Evolutionary conservation across 805 yeast species (phyloP).

Genomic region (Danielozyma ontarioensis): DNA sequence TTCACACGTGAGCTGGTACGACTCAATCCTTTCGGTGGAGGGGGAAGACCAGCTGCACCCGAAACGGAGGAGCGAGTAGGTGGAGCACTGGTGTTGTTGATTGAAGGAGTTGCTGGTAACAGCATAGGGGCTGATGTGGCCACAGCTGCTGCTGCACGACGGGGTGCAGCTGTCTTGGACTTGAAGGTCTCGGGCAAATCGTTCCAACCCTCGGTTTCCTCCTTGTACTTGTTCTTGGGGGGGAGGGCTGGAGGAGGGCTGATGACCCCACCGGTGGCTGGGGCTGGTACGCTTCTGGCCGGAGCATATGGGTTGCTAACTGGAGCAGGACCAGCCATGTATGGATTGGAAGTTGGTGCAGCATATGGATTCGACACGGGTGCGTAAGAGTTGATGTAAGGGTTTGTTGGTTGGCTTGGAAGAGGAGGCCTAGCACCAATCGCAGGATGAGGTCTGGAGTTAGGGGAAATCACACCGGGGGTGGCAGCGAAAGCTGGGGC

Average conservation of each 20-base stretch:
- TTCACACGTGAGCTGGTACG: constrained; percentile 1
- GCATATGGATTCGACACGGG: constrained; percentile 34
- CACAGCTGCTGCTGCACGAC: constrained; percentile 42
- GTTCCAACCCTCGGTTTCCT: constrained; percentile 66
- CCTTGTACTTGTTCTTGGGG: constrained; percentile 21
- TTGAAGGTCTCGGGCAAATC: constrained; percentile 57
- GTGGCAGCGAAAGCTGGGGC: constrained; percentile 1
- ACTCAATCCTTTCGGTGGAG: neutral
- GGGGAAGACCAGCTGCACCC: neutral
- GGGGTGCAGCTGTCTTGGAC: constrained; percentile 33
- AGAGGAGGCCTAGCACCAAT: neutral
- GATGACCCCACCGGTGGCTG: constrained; percentile 1
- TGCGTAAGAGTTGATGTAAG: neutral
- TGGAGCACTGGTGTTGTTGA: too few species aligned
- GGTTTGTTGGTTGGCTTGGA: neutral
- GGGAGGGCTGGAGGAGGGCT: constrained; percentile 17
- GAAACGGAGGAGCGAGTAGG: constrained; percentile 2
- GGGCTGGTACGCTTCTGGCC: too few species aligned
- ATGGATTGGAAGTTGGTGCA: constrained; percentile 14
- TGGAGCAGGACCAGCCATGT: constrained; percentile 17
- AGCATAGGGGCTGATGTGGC: constrained; percentile 5
- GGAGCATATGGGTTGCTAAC: constrained; percentile 8
- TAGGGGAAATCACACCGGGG: neutral
- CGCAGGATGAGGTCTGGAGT: constrained; percentile 1
- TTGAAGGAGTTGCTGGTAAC: constrained; percentile 1